phyloP scores from a whole-genome alignment of 176 grass and related monocot species.

The Bolboschoenus planiculmis region DNA sequence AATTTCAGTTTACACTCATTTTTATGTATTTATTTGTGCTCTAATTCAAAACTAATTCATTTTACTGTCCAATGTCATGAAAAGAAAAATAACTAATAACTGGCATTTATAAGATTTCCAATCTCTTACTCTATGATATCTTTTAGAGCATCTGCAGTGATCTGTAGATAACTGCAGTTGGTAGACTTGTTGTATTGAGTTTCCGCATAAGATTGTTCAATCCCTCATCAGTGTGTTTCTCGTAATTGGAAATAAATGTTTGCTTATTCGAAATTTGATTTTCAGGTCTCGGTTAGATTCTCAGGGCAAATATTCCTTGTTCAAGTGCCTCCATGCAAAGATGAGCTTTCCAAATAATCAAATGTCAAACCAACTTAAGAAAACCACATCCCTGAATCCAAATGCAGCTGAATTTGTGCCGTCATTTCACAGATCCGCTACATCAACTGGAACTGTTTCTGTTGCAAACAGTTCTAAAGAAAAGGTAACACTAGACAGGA shows the following conservation, averaged over 20 bases:
- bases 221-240: not conserved
- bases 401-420: constrained; percentile 95
- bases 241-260: not conserved
- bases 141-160: not conserved
- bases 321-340: constrained; percentile 44
- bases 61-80: not conserved
- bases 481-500: constrained; percentile 61
- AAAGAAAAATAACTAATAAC: not conserved
- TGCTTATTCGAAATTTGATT: constrained; percentile 15
- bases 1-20: not conserved
- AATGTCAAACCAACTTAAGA: constrained; percentile 49
- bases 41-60: not conserved
- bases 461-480: constrained; percentile 51
- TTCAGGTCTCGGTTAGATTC: constrained; percentile 69
- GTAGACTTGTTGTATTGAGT: not conserved
- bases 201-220: not conserved
- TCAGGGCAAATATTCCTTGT: constrained; percentile 26
- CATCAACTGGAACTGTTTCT: constrained; percentile 31
- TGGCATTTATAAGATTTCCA: not conserved
- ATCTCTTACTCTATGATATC: not conserved
- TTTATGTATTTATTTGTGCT: not conserved
- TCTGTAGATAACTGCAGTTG: not conserved
- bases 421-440: constrained; percentile 52
- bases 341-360: constrained; percentile 71
- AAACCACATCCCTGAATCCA: constrained; percentile 74